Conservation (phyloP, 2,329 filamentous ascomycete genomes). For the Zasmidium angulare region DNA sequence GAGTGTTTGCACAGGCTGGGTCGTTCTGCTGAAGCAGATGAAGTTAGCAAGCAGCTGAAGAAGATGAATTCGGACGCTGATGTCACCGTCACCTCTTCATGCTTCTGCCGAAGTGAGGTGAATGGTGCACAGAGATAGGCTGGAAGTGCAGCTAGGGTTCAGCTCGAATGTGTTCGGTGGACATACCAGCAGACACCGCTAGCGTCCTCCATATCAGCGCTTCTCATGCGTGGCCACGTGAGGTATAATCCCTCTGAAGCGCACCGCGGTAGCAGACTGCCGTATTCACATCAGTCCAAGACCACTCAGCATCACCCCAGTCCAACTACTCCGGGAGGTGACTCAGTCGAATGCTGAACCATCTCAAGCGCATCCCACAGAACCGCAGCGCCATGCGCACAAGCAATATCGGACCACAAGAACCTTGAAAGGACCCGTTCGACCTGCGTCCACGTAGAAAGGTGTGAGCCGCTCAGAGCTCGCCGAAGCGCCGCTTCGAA, state of each 20-base stretch:
- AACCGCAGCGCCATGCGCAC: background rate
- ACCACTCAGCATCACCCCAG: too few relatives aligned
- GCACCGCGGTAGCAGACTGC: too few relatives aligned
- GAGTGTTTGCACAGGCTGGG: constrained; percentile 64
- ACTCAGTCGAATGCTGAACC: background rate
- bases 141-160: background rate
- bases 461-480: background rate
- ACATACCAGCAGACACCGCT: too few relatives aligned
- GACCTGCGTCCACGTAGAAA: background rate
- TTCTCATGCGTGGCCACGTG: too few relatives aligned
- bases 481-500: background rate
- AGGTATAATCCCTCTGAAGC: too few relatives aligned
- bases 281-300: too few relatives aligned
- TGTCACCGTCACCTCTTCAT: constrained; percentile 58
- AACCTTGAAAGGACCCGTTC: background rate
- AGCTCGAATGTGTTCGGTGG: too few relatives aligned
- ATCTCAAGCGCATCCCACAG: background rate
- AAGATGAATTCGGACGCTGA: constrained; percentile 58
- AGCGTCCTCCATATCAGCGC: too few relatives aligned
- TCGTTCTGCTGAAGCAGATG: constrained; percentile 45
- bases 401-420: background rate
- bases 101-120: constrained; percentile 50
- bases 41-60: constrained; percentile 53
- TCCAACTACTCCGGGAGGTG: background rate
- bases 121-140: background rate